Evolutionary conservation across 768 basidiomycete species (phyloP), one percentile per base, ranked within the genome.

Genomic region (Tephrocybe rancida): DNA sequence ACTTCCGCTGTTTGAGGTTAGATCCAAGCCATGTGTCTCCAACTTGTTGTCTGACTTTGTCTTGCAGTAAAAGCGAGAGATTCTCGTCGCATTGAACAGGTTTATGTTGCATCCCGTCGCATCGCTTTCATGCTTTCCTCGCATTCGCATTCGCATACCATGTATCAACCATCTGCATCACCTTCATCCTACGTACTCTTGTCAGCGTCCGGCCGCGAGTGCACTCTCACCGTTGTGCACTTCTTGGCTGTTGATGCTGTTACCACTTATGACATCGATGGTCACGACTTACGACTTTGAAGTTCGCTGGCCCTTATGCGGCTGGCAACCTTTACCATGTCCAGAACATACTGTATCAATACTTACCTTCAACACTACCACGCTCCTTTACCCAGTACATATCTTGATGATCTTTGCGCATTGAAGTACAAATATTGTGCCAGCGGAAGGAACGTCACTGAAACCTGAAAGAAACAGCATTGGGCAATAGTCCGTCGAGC

Each of bases 81-180:
- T n/a, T n/a, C n/a, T n/a, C 29, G 16, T 25, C 27, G 18, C 52
- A 34, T 26, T n/a, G n/a, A n/a, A n/a, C n/a, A n/a, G n/a, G n/a
- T n/a, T 24, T n/a, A 18, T 50, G 32, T 57, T 52, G 39, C 54
- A 51, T 54, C 29, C 41, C 57, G 56, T 51, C 18, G 22, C 44
- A 18, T 44, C 39, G 55, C 50, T 57, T 35, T 57, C 54, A 41
- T 43, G 53, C 26, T 59, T 41, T 59, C 54, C 22, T 32, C 48
- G 24, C 18, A 50, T 44, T 34, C 30, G 52, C 59, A 57, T 51
- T 45, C 24, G 39, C 27, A 26, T 34, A 39, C 41, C 38, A 30
- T 35, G 42, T 41, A 51, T 39, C 37, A 21, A n/a, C 18, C 25
- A 25, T 38, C n/a, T 24, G n/a, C 34, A 38, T 21, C 19, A 30